A percentile compares a stretch with the other conserved stretches of the same genome.
Evolutionary conservation across 352 stramenopile species (phyloP).

Genomic region (Globisporangium mamillatum): DNA sequence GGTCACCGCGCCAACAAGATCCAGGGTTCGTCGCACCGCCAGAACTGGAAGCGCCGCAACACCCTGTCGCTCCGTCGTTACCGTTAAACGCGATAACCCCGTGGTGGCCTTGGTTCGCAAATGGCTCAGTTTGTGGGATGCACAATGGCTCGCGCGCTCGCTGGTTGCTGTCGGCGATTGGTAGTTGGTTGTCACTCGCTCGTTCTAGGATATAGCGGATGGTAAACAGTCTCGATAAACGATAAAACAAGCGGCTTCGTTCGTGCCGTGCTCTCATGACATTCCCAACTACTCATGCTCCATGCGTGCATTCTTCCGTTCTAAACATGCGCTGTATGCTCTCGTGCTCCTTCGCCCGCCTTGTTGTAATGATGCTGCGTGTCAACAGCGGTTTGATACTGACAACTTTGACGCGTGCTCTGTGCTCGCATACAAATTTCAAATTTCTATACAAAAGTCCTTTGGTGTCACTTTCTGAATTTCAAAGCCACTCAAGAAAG

Average conservation of each 20-base stretch:
- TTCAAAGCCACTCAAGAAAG: background rate
- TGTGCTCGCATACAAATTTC: too few relatives aligned
- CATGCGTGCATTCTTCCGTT: background rate
- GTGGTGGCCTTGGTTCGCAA: slow-evolving; percentile 11
- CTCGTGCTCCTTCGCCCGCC: background rate
- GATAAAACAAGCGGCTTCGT: slow-evolving; percentile 14
- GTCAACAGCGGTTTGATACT: too few relatives aligned
- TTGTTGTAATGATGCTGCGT: too few relatives aligned
- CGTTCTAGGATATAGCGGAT: slow-evolving; percentile 3
- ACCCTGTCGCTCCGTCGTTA: slow-evolving; percentile 97
- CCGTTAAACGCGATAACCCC: slow-evolving; percentile 70
- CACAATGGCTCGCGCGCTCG: background rate
- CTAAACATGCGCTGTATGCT: background rate
- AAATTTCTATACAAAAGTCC: too few relatives aligned
- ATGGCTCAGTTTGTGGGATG: slow-evolving; percentile 16
- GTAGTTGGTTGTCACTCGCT: slow-evolving; percentile 7
- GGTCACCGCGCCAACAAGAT: slow-evolving; percentile 99
- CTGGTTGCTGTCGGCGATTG: slow-evolving; percentile 1
- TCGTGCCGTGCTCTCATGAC: slow-evolving; percentile 16
- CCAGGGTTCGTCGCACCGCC: slow-evolving; percentile 95
- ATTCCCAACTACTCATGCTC: background rate
- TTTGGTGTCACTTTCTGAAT: slow-evolving; percentile 1
- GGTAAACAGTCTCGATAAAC: slow-evolving; percentile 4
- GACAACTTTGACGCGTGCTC: too few relatives aligned
- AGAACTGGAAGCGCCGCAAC: slow-evolving; percentile 99